These are phyloP conservation scores for Rhizophora mangle DNA, from an alignment of 345 rosid genomes.

Conservation along the genomic window DNA sequence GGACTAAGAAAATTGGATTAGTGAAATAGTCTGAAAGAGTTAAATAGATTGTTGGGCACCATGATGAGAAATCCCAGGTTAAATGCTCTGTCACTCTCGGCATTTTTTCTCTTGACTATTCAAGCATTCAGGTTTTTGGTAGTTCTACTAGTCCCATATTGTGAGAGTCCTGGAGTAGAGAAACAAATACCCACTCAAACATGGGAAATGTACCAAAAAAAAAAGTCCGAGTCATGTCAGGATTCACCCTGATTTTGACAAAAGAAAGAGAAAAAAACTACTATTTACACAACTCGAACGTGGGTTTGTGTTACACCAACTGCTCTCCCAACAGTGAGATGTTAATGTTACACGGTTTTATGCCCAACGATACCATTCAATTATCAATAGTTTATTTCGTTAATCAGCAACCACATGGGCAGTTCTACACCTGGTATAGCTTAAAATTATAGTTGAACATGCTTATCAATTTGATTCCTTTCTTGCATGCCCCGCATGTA, in stretches of 20 bases:
- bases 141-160: too few species aligned
- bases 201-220: neutral
- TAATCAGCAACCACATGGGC: neutral
- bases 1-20: conserved; percentile 7
- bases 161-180: neutral
- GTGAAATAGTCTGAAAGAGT: conserved; percentile 9
- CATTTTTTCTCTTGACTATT: neutral
- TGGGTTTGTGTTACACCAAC: too few species aligned
- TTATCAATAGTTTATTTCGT: neutral
- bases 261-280: too few species aligned
- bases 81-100: conserved; percentile 23
- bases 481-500: conserved; percentile 26
- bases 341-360: neutral
- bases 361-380: neutral
- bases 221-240: too few species aligned
- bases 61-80: neutral
- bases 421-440: conserved; percentile 13
- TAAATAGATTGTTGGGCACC: neutral
- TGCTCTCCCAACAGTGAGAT: neutral
- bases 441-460: conserved; percentile 26
- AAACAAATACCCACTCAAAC: too few species aligned
- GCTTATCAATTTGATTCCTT: conserved; percentile 31
- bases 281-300: too few species aligned
- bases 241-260: too few species aligned
- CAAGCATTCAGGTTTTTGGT: neutral